These are phyloP conservation scores for Albophoma yamanashiensis DNA, from an alignment of 2,329 filamentous ascomycete genomes.

Conservation along the genomic window DNA sequence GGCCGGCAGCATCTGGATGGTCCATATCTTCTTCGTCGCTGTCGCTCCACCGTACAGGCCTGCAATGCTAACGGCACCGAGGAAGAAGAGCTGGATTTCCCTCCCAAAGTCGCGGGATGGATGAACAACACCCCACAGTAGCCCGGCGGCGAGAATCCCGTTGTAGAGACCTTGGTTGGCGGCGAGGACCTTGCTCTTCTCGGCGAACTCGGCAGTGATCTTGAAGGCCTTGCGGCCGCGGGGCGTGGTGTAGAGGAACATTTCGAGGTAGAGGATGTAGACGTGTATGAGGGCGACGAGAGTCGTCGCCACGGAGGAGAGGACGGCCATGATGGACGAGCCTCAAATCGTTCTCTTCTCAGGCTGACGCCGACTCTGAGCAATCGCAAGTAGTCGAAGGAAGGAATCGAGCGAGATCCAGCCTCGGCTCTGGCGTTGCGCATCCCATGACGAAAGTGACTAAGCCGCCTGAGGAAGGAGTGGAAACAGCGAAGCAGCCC, in stretches of 20 bases:
- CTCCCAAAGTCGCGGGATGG: slow-evolving; percentile 27
- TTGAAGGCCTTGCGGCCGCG: slow-evolving; percentile 32
- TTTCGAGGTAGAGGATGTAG: slow-evolving; percentile 39
- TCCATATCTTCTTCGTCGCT: slow-evolving; percentile 28
- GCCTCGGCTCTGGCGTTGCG: not conserved
- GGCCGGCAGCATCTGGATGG: slow-evolving; percentile 26
- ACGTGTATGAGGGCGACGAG: slow-evolving; percentile 30
- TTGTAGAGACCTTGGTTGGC: slow-evolving; percentile 44
- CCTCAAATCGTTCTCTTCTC: not conserved
- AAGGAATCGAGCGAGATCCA: not conserved
- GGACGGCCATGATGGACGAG: not conserved
- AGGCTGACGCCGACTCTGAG: not conserved
- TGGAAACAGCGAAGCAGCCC: too few species aligned
- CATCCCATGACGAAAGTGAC: not conserved
- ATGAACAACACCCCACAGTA: slow-evolving; percentile 36
- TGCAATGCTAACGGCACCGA: slow-evolving; percentile 31
- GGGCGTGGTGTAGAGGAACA: slow-evolving; percentile 38
- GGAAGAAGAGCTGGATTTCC: slow-evolving; percentile 37
- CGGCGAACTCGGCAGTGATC: slow-evolving; percentile 32
- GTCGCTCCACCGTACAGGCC: slow-evolving; percentile 34
- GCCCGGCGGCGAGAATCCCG: slow-evolving; percentile 38
- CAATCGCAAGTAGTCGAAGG: not conserved
- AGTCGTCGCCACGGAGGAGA: slow-evolving; percentile 23
- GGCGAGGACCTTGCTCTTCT: slow-evolving; percentile 31
- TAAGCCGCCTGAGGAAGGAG: not conserved